A percentile compares a stretch with the other conserved stretches of the same genome.
These are phyloP conservation scores for Biscogniauxia mediterranea DNA, from an alignment of 2,329 filamentous ascomycete genomes.

Conservation along the genomic window DNA sequence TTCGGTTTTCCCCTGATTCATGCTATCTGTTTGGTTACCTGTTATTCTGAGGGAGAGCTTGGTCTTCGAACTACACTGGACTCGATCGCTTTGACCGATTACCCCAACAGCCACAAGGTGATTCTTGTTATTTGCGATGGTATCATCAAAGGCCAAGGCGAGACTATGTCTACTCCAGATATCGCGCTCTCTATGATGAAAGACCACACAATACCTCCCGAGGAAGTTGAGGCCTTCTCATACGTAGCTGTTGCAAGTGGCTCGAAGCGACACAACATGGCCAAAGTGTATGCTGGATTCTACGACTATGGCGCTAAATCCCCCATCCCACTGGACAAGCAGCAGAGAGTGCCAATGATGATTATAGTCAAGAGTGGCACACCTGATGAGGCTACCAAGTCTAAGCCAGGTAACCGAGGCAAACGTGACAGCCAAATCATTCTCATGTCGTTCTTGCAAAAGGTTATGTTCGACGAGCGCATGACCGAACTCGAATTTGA, in stretches of 20 bases:
- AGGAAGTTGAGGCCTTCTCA: constrained; percentile 86
- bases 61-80: constrained; percentile 92
- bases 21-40: constrained; percentile 89
- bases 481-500: constrained; percentile 99
- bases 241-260: constrained; percentile 96
- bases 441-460: constrained; percentile 98
- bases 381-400: constrained; percentile 73
- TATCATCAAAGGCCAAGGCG: constrained; percentile 94
- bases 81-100: constrained; percentile 95
- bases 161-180: constrained; percentile 82
- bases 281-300: constrained; percentile 96
- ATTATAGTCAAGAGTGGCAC: constrained; percentile 94
- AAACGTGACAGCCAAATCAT: constrained; percentile 99
- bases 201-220: constrained; percentile 74
- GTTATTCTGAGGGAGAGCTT: constrained; percentile 93
- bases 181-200: constrained; percentile 92
- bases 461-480: constrained; percentile 99
- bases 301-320: constrained; percentile 91
- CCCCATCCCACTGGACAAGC: constrained; percentile 76
- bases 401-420: constrained; percentile 94
- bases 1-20: constrained; percentile 95
- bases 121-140: constrained; percentile 97
- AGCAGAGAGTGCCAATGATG: constrained; percentile 98
- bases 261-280: constrained; percentile 98
- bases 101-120: constrained; percentile 98